A percentile compares a stretch with the other conserved stretches of the same genome.
Evolutionary conservation across 306 rosid species (phyloP).

Genomic region (Cicer bijugum): DNA sequence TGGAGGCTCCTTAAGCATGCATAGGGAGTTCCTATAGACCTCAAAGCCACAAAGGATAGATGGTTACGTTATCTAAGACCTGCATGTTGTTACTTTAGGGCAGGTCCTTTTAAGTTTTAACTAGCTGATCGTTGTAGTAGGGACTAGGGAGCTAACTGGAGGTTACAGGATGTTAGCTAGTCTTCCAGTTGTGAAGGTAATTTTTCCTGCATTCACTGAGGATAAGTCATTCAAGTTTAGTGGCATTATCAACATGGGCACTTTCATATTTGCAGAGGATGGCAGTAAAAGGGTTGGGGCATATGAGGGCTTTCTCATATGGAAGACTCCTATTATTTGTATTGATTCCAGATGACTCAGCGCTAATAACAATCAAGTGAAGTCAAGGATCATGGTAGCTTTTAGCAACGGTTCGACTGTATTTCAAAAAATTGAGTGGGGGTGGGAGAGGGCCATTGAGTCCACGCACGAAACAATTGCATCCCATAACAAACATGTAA

Average conservation of each 20-base stretch:
- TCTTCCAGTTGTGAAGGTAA: background rate
- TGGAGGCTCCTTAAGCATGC: background rate
- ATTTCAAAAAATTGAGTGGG: background rate
- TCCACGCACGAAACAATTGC: slow-evolving; percentile 9
- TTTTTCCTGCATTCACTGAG: background rate
- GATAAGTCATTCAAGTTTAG: background rate
- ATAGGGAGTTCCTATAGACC: background rate
- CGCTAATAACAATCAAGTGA: background rate
- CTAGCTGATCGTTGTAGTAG: background rate
- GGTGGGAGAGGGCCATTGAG: background rate
- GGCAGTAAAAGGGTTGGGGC: background rate
- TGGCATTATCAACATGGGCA: background rate
- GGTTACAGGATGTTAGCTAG: background rate
- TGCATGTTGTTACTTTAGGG: background rate
- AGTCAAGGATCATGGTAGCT: background rate
- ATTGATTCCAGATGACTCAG: background rate
- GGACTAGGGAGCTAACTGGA: background rate
- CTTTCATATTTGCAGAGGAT: background rate
- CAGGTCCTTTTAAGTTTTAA: background rate
- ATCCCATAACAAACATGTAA: slow-evolving; percentile 5
- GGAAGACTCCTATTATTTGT: background rate
- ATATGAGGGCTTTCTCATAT: background rate
- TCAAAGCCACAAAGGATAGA: background rate
- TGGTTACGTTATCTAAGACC: background rate
- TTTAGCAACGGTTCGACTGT: background rate